Evolutionary conservation across 306 rosid genomes (phyloP), one percentile per base, ranked within the genome.

Genomic region (Alnus rubra): DNA sequence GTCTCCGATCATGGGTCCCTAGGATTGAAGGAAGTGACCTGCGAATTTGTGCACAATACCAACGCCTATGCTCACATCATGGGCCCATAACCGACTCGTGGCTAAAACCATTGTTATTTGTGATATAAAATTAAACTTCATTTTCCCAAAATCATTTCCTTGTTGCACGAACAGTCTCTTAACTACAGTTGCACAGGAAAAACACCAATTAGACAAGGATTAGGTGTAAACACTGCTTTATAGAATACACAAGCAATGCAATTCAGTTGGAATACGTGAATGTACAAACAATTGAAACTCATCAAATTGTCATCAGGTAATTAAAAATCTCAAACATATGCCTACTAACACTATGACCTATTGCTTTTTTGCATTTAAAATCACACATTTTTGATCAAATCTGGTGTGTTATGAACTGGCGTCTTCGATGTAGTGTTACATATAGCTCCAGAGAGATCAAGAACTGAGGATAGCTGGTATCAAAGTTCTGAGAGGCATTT

Each of bases 401-500:
- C 65, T 55, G 76, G 70, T 73, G 69, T 74, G 75, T 53, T 71
- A 72, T 72, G 77, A 78, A 76, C 15, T 51, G 52, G 67, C 71
- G 15, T 62, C 49, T 52, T n/a, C 0, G 37, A 59, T 37, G 69
- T 55, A 69, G 44, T 60, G 47, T 52, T 67, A 74, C 69, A 74
- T 76, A 74, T 52, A 73, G 42, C 44, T 44, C 50, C 67, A 82
- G 53, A 44, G 56, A 74, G 59, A 75, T 64, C 73, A 51, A 65
- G 45, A 75, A 74, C 47, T 62, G 76, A 3, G n/a, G 69, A 56
- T 74, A 80, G 70, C 8, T 68, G 58, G 35, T 19, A 74, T 91
- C 88, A 95, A 69, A 95, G 94, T 64, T 95, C 97, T 64, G 92
- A 59, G 60, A 89, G 19, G 87, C 80, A 42, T 89, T 91, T 93